phyloP scores from a whole-genome alignment of 768 basidiomycete species.

The Russula olivacea region DNA sequence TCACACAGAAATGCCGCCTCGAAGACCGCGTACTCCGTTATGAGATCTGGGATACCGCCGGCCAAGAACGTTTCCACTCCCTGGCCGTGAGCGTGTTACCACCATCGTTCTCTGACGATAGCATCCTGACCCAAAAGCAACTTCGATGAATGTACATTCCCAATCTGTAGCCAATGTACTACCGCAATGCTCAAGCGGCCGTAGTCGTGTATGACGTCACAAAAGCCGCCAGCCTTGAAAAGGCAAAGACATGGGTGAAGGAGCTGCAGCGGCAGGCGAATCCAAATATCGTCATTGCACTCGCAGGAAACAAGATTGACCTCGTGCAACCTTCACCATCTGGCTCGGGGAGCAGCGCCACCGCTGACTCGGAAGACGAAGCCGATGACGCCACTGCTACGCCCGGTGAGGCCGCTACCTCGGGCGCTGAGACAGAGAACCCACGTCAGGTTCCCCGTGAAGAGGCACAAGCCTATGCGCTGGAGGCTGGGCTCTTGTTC shows the following conservation, averaged over 20 bases:
- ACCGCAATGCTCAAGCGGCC: constrained; percentile 95
- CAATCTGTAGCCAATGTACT: constrained; percentile 83
- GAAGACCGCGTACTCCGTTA: constrained; percentile 92
- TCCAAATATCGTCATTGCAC: constrained; percentile 97
- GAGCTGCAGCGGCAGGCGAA: constrained; percentile 98
- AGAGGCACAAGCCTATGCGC: constrained; percentile 94
- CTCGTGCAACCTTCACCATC: constrained; percentile 66
- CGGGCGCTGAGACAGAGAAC: constrained; percentile 58
- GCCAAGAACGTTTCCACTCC: constrained; percentile 96
- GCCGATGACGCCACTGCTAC: constrained; percentile 90
- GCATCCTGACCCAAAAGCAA: neutral
- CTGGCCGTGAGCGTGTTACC: constrained; percentile 68
- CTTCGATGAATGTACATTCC: neutral
- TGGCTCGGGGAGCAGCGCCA: constrained; percentile 40
- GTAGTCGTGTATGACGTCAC: constrained; percentile 99
- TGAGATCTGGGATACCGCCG: constrained; percentile 97
- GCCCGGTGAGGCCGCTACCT: constrained; percentile 57
- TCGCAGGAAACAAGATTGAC: constrained; percentile 97
- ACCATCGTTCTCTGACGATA: neutral
- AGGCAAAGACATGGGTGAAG: constrained; percentile 99
- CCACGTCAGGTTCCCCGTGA: constrained; percentile 87
- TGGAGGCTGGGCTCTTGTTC: constrained; percentile 90
- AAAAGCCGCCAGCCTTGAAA: constrained; percentile 91
- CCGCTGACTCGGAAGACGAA: constrained; percentile 76
- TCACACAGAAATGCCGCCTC: constrained; percentile 91